Evolutionary conservation across 768 basidiomycete genomes (phyloP).

Genomic region (Strobilomyces echinocephalus): DNA sequence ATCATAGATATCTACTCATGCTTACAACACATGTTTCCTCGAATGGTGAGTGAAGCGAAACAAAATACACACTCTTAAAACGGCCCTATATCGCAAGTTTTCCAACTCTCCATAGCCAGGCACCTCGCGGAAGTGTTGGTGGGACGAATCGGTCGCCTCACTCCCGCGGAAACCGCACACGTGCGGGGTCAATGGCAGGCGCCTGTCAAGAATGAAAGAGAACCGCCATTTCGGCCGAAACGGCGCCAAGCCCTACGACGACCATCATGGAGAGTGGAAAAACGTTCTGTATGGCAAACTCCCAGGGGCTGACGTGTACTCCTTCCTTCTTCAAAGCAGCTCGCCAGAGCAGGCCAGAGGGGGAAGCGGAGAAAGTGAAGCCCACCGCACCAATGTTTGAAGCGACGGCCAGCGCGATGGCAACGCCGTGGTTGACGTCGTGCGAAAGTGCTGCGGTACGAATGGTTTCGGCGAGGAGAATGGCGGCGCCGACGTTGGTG

Average conservation of each 20-base stretch:
- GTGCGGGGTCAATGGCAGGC: too few species aligned
- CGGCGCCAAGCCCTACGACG: slow-evolving; percentile 60
- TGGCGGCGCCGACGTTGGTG: not conserved
- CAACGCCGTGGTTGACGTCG: slow-evolving; percentile 47
- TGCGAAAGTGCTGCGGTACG: slow-evolving; percentile 5
- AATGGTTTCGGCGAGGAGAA: not conserved
- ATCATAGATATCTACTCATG: too few species aligned
- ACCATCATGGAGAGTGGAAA: slow-evolving; percentile 63
- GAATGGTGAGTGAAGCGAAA: too few species aligned
- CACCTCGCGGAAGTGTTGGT: too few species aligned
- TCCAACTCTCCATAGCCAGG: too few species aligned
- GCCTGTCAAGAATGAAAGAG: not conserved
- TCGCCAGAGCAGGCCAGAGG: slow-evolving; percentile 85
- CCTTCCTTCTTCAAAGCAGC: slow-evolving; percentile 65
- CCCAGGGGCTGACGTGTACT: slow-evolving; percentile 50
- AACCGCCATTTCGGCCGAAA: slow-evolving; percentile 63
- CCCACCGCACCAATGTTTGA: slow-evolving; percentile 90
- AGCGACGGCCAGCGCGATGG: slow-evolving; percentile 27
- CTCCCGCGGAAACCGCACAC: too few species aligned
- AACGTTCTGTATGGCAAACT: slow-evolving; percentile 72
- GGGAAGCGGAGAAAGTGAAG: slow-evolving; percentile 81
- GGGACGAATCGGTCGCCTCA: too few species aligned
- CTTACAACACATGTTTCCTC: too few species aligned
- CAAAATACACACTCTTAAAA: too few species aligned
- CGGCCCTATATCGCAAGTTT: too few species aligned